Evolutionary conservation across 2,329 filamentous ascomycete species (phyloP), one percentile per base, ranked within the genome.

Genomic region (Alternaria sp.): DNA sequence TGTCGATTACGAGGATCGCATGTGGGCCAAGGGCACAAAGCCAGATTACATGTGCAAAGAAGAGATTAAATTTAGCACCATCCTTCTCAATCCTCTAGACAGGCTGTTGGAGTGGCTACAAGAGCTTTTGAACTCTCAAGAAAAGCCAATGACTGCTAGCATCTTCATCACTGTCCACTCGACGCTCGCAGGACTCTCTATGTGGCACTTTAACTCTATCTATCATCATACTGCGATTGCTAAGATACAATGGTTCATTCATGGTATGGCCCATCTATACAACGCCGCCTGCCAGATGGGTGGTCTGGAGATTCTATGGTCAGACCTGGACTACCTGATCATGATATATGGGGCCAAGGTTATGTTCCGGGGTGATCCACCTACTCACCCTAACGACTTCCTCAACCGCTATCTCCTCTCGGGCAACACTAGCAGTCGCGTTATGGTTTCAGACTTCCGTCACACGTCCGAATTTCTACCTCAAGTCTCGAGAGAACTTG

Each of bases 271-370:
- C 16, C 68, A 71, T 49, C 57, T 71, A 5, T 69, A 71, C 54
- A 71, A 71, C 32, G 66, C 68, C 41, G 63, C 61, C 28, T 47
- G 47, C 28, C 58, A 68, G 26, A 55, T 68, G 16, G 68, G 68
- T 3, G 63, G 65, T 12, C 47, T 70, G 42, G 8, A 43, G 6
- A 11, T 61, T 22, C 14, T 22, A 9, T 71, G 67, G 68, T 51
- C 63, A 8, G 67, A 71, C 39, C 62, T 71, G 14, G 66, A 71
- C 3, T 67, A 62, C 52, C 54, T 71, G 48, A 65, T 71, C 6
- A n/a, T 65, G 16, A 59, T 53, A 36, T 67, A 69, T 42, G 63
- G 61, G 14, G 16, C 34, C 7, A 46, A 61, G 24, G 63, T 62
- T 3, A 63, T 71, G 30, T 71, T 65, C 39, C 44, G 64, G 14